Evolutionary conservation across 768 basidiomycete species (phyloP).

Genomic region (Mrakia frigida): DNA sequence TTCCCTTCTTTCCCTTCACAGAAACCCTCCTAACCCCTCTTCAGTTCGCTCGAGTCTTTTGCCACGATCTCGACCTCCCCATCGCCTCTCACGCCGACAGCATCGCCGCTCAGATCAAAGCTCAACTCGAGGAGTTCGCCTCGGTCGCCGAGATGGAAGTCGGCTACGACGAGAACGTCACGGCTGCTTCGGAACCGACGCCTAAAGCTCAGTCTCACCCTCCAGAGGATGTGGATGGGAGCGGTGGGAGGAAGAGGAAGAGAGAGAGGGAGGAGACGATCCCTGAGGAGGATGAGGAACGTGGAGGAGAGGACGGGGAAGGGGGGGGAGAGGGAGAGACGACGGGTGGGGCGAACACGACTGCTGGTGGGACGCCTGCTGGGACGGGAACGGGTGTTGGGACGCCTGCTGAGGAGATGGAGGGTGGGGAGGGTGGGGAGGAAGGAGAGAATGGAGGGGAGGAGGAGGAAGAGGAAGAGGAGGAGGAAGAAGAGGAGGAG

Average conservation of each 20-base stretch:
- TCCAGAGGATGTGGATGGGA: neutral
- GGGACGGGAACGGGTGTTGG: neutral
- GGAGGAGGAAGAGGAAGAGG: constrained; percentile 20
- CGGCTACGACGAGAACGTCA: constrained; percentile 41
- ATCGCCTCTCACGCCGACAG: constrained; percentile 62
- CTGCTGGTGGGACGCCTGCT: neutral
- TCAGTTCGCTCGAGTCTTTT: constrained; percentile 78
- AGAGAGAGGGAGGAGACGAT: constrained; percentile 11
- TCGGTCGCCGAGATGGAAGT: constrained; percentile 66
- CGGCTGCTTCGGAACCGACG: neutral
- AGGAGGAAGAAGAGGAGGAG: constrained; percentile 23
- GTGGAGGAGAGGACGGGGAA: constrained; percentile 10
- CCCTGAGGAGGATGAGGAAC: no score
- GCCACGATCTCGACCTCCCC: constrained; percentile 78
- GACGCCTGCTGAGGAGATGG: neutral
- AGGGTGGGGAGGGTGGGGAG: neutral
- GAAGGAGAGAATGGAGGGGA: neutral
- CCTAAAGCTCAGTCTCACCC: neutral
- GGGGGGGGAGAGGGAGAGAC: neutral
- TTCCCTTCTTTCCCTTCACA: constrained; percentile 44
- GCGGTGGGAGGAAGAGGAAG: neutral
- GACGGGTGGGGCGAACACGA: constrained; percentile 1
- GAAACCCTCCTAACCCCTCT: constrained; percentile 70
- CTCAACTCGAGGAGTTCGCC: constrained; percentile 86
- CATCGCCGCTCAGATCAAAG: constrained; percentile 77